Conservation (phyloP, 306 rosid genomes). For the Amphicarpaea edgeworthii region DNA sequence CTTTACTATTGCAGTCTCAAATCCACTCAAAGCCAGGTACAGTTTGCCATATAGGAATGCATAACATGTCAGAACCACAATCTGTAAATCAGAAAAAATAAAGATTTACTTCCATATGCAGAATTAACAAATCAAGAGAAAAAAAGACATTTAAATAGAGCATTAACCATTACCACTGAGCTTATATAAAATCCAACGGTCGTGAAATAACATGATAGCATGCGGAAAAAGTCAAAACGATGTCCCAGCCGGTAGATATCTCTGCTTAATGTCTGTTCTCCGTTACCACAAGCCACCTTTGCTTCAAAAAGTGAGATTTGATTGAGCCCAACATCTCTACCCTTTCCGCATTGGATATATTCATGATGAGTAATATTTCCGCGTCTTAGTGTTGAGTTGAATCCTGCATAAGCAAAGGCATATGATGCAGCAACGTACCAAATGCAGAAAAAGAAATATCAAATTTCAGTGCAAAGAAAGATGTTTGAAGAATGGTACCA, state of each 20-base stretch:
- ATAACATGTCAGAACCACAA: conserved; percentile 80
- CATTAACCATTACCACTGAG: conserved; percentile 72
- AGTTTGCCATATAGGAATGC: conserved; percentile 86
- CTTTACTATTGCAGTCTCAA: conserved; percentile 76
- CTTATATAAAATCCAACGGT: conserved; percentile 89
- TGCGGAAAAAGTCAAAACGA: conserved; percentile 98
- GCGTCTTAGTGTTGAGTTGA: conserved; percentile 87
- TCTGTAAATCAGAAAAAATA: conserved; percentile 56
- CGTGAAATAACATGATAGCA: conserved; percentile 88
- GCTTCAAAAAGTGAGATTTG: conserved; percentile 98
- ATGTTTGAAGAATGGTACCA: conserved; percentile 61
- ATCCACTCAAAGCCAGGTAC: conserved; percentile 90
- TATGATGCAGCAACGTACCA: conserved; percentile 32
- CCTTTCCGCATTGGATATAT: conserved; percentile 97
- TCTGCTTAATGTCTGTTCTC: conserved; percentile 93
- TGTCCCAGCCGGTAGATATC: conserved; percentile 94
- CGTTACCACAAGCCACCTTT: conserved; percentile 96
- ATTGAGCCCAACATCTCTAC: conserved; percentile 97
- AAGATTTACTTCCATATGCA: conserved; percentile 39
- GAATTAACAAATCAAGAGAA: conserved; percentile 11
- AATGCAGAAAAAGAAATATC: conserved; percentile 25
- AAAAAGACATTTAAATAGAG: not conserved
- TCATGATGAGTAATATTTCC: conserved; percentile 97
- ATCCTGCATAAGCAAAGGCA: conserved; percentile 61
- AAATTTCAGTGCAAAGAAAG: conserved; percentile 10